Conservation (phyloP, 1,139 yeast genomes). For the Zygoascus hellenicus region DNA sequence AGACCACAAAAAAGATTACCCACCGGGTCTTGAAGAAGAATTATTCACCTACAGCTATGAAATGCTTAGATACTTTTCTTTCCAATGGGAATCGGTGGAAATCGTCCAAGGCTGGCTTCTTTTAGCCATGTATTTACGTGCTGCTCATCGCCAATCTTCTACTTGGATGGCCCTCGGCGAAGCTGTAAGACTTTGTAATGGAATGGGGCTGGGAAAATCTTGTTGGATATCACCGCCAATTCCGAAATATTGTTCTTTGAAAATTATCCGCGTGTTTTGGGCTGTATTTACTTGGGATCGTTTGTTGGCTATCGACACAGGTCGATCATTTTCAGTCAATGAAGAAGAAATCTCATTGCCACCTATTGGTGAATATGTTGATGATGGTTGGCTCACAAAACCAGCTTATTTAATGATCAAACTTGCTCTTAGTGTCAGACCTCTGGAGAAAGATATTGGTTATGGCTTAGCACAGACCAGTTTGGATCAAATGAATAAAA, state of each 20-base stretch:
- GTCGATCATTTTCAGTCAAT: conserved; percentile 43
- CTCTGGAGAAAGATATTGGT: conserved; percentile 21
- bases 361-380: conserved; percentile 38
- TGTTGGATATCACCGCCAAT: conserved; percentile 15
- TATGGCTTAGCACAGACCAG: conserved; percentile 18
- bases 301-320: conserved; percentile 49
- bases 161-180: conserved; percentile 48
- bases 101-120: conserved; percentile 59
- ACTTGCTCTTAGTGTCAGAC: conserved; percentile 22
- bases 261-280: conserved; percentile 55
- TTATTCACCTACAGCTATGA: conserved; percentile 48
- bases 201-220: conserved; percentile 48
- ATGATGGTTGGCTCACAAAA: conserved; percentile 51
- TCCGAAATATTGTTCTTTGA: conserved; percentile 42
- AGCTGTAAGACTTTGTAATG: conserved; percentile 50
- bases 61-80: conserved; percentile 46
- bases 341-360: conserved; percentile 37
- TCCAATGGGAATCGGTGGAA: conserved; percentile 66
- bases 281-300: conserved; percentile 52
- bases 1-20: conserved; percentile 25
- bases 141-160: conserved; percentile 54
- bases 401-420: conserved; percentile 39
- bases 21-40: conserved; percentile 45
- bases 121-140: conserved; percentile 48
- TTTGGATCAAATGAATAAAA: conserved; percentile 11